These are phyloP conservation scores for Trichosanthes cucumerina DNA, from an alignment of 306 rosid genomes.

Conservation along the genomic window DNA sequence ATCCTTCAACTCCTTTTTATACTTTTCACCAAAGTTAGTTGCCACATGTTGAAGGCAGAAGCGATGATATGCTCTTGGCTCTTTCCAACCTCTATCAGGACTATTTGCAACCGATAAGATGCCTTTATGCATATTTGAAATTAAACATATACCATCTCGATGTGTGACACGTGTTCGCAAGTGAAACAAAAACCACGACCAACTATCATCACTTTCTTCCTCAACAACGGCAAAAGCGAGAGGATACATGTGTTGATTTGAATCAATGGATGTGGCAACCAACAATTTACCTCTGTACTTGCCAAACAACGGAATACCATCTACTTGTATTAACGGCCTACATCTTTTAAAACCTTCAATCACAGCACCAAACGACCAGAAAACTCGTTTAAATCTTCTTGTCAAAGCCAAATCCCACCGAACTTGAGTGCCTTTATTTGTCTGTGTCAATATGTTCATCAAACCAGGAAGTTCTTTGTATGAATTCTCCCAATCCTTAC, in stretches of 20 bases:
- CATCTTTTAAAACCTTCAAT: background rate
- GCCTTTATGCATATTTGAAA: background rate
- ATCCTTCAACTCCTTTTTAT: background rate
- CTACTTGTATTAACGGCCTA: background rate
- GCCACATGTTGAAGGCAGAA: background rate
- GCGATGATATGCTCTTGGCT: background rate
- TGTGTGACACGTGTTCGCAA: background rate
- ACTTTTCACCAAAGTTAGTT: background rate
- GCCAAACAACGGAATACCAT: background rate
- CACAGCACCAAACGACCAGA: background rate
- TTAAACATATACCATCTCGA: background rate
- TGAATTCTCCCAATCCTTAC: background rate
- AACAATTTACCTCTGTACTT: background rate
- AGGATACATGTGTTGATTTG: background rate
- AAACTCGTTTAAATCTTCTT: background rate
- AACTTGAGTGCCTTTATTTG: background rate
- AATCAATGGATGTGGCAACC: background rate
- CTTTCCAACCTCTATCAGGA: background rate
- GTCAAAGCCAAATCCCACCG: background rate
- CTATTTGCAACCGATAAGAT: background rate
- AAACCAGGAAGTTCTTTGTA: background rate
- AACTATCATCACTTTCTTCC: background rate
- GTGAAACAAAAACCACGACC: background rate
- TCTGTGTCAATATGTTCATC: background rate
- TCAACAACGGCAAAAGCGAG: background rate